Conservation (phyloP, 129 eudicot species). For the Saposhnikovia divaricata region DNA sequence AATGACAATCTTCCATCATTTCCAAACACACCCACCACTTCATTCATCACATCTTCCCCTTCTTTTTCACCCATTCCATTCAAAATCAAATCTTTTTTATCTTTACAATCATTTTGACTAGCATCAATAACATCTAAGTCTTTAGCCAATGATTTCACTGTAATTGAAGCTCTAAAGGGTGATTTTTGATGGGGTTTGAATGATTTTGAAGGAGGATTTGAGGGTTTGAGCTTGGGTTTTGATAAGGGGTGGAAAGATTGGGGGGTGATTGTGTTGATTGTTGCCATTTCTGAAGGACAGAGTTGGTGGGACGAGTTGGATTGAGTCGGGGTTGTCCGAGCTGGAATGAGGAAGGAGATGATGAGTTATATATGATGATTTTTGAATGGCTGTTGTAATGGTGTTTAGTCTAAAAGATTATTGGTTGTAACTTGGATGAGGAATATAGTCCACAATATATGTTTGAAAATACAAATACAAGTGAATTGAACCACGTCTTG, state of each 20-base stretch:
- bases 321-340: conserved; percentile 24
- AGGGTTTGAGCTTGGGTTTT: conserved; percentile 33
- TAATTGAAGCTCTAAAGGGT: conserved; percentile 12
- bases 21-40: conserved; percentile 61
- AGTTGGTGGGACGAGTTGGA: neutral
- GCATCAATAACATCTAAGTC: conserved; percentile 38
- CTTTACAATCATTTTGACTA: conserved; percentile 30
- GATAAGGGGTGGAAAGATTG: conserved; percentile 32
- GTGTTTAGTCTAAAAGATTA: neutral
- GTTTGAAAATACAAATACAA: neutral
- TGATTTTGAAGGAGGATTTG: conserved; percentile 7
- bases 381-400: neutral
- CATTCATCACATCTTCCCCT: conserved; percentile 27
- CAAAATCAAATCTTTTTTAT: conserved; percentile 41
- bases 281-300: conserved; percentile 27
- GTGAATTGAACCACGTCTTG: neutral
- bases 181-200: conserved; percentile 19
- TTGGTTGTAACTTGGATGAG: neutral
- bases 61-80: conserved; percentile 36
- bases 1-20: conserved; percentile 64
- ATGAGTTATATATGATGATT: neutral
- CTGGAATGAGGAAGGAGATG: neutral
- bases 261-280: conserved; percentile 37
- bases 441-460: neutral
- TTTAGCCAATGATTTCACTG: conserved; percentile 23